phyloP scores from a whole-genome alignment of 306 rosid species.

The Dryas octopetala region DNA sequence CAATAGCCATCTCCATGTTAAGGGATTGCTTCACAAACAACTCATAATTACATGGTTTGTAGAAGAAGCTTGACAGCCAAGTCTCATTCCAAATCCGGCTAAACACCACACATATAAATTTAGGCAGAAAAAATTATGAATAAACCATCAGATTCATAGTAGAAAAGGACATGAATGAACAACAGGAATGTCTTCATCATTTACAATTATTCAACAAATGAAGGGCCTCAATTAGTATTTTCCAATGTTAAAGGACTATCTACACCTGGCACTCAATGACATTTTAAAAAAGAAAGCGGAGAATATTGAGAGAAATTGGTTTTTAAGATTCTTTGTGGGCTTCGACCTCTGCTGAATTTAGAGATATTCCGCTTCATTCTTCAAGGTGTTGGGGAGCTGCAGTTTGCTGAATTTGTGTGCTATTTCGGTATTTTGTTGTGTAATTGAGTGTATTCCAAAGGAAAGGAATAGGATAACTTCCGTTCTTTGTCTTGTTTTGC shows the following conservation, averaged over 20 bases:
- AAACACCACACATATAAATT: conserved; percentile 21
- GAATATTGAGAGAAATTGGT: not conserved
- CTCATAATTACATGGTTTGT: conserved; percentile 95
- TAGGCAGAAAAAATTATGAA: conserved; percentile 1
- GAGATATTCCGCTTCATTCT: not conserved
- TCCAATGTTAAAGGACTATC: not conserved
- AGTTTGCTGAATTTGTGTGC: not conserved
- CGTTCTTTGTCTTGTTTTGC: conserved; percentile 1
- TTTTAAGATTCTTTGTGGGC: not conserved
- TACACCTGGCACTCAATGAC: not conserved
- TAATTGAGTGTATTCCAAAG: not conserved
- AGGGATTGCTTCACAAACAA: conserved; percentile 96
- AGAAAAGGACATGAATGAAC: not conserved
- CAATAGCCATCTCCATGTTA: conserved; percentile 99
- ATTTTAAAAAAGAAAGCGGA: not conserved
- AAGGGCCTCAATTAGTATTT: conserved; percentile 6
- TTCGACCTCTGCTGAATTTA: not conserved
- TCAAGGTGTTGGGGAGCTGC: not conserved
- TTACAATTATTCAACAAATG: not conserved
- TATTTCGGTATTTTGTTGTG: not conserved
- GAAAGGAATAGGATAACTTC: not conserved
- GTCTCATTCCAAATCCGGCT: conserved; percentile 99
- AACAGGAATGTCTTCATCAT: not conserved
- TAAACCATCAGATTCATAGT: conserved; percentile 10
- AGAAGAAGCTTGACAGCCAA: conserved; percentile 95